Conservation (phyloP, 305 asterid species). For the Petunia hybrid region DNA sequence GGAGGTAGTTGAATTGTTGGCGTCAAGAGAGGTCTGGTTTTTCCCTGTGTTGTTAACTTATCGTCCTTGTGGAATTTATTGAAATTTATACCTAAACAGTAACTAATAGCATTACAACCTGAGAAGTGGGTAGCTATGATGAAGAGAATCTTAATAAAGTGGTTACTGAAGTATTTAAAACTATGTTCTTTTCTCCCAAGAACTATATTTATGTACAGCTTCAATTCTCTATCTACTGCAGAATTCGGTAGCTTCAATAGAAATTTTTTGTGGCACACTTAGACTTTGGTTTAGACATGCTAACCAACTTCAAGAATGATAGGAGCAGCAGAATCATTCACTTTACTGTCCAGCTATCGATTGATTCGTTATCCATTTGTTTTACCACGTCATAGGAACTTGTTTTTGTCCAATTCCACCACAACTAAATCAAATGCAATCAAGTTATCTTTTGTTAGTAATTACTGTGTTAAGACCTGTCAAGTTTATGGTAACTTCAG, state of each 20-base stretch:
- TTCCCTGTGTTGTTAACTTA: neutral
- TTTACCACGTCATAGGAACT: neutral
- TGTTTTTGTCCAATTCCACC: neutral
- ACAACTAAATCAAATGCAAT: neutral
- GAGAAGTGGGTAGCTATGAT: neutral
- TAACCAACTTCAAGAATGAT: slow-evolving; percentile 20
- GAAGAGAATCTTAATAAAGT: neutral
- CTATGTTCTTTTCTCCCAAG: slow-evolving; percentile 1
- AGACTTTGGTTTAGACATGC: slow-evolving; percentile 1
- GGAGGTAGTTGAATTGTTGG: slow-evolving; percentile 40
- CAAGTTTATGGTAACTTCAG: too few species aligned
- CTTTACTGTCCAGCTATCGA: neutral
- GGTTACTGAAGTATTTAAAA: slow-evolving; percentile 5
- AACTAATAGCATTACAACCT: neutral
- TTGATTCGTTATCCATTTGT: neutral
- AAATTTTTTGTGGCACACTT: neutral
- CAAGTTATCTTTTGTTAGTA: too few species aligned
- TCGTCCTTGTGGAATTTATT: slow-evolving; percentile 16
- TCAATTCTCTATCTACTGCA: slow-evolving; percentile 7
- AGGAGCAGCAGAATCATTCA: neutral
- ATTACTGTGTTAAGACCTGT: too few species aligned
- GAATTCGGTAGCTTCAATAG: slow-evolving; percentile 20
- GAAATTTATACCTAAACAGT: slow-evolving; percentile 11
- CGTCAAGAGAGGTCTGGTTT: slow-evolving; percentile 40
- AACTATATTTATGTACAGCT: neutral